Percentiles rank a stretch among this genome's conserved stretches.
phyloP scores from a whole-genome alignment of 2,329 filamentous ascomycete species.

The Cadophora gregata region DNA sequence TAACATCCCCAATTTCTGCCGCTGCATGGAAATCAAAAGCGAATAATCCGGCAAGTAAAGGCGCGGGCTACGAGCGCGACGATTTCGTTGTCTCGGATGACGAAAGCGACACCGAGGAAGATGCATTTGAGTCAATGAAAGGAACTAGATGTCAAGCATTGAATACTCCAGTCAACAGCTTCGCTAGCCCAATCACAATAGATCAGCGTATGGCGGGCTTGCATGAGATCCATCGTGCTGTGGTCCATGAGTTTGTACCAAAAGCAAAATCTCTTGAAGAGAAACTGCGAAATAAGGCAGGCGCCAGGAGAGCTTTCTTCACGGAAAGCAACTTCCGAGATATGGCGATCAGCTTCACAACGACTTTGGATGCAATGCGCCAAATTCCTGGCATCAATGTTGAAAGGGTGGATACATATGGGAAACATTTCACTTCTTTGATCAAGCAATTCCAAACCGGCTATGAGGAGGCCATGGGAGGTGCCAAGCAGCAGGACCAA shows the following conservation, averaged over 20 bases:
- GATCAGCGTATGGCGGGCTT: conserved; percentile 61
- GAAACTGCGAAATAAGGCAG: conserved; percentile 63
- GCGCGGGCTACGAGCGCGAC: conserved; percentile 46
- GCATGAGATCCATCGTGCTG: conserved; percentile 63
- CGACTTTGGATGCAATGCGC: conserved; percentile 64
- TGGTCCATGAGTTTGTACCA: conserved; percentile 69
- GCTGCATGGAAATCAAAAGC: conserved; percentile 45
- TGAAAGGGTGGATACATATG: conserved; percentile 67
- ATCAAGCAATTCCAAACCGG: conserved; percentile 55
- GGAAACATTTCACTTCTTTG: conserved; percentile 64
- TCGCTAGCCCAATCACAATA: conserved; percentile 64
- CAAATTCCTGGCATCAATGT: conserved; percentile 66
- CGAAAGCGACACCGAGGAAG: conserved; percentile 46
- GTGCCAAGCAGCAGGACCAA: conserved; percentile 27
- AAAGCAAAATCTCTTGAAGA: conserved; percentile 67
- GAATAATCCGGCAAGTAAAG: conserved; percentile 44
- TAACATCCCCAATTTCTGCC: conserved; percentile 64
- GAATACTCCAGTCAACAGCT: conserved; percentile 42
- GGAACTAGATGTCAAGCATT: conserved; percentile 42
- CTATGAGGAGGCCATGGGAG: conserved; percentile 57
- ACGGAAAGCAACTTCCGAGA: conserved; percentile 71
- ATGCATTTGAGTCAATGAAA: conserved; percentile 36
- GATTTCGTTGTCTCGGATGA: conserved; percentile 55
- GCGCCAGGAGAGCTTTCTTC: conserved; percentile 65
- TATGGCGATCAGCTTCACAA: conserved; percentile 76